Percentiles rank a stretch among this genome's conserved stretches.
Conservation (phyloP, 495 filamentous ascomycete genomes). For the Talaromyces nanjingensis region DNA sequence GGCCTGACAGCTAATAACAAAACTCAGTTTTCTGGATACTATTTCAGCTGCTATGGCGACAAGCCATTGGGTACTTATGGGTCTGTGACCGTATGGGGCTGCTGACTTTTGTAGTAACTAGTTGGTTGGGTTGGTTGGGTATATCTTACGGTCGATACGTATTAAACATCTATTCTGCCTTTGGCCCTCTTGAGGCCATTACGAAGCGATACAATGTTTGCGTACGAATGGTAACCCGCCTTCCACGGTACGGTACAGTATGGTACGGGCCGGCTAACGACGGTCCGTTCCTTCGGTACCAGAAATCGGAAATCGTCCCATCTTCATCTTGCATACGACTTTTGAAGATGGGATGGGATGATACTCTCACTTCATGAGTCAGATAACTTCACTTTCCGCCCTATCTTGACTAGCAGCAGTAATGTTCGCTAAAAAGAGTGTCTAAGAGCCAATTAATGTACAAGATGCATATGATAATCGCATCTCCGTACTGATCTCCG, state of each 20-base stretch:
- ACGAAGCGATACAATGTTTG: neutral
- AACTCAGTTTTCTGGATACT: neutral
- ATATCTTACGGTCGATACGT: neutral
- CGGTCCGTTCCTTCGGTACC: constrained; percentile 6
- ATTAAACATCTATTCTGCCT: neutral
- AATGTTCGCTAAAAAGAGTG: neutral
- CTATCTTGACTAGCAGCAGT: neutral
- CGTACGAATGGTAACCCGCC: neutral
- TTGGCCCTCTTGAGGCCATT: neutral
- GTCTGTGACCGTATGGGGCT: neutral
- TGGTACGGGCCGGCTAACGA: neutral
- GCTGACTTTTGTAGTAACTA: neutral
- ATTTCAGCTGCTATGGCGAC: neutral
- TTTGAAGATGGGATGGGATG: neutral
- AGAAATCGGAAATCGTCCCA: neutral
- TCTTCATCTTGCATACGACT: neutral
- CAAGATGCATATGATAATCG: neutral
- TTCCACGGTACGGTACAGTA: neutral
- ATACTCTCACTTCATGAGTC: neutral
- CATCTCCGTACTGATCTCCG: neutral
- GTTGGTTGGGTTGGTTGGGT: neutral
- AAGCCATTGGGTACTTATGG: neutral
- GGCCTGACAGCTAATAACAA: neutral
- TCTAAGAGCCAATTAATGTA: neutral
- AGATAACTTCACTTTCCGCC: neutral